Conservation (phyloP, 1,284 basidiomycete species). For the Ustilago cynodontis region DNA sequence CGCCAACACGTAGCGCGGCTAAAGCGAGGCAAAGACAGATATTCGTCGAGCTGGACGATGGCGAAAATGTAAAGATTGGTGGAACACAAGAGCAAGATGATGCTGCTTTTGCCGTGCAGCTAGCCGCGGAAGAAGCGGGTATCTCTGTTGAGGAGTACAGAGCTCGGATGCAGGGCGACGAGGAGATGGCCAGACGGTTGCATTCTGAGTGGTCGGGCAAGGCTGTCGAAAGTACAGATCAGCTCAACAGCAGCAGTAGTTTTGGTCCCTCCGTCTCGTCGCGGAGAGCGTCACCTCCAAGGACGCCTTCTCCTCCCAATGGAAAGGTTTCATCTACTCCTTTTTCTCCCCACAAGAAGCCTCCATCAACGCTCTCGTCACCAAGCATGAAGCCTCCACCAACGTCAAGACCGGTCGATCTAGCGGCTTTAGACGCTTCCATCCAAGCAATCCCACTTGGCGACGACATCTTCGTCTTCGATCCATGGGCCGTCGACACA, state of each 20-base stretch:
- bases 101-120: conserved; percentile 39
- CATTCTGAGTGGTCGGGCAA: conserved; percentile 39
- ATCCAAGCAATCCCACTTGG: conserved; percentile 61
- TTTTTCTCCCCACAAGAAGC: neutral
- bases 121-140: conserved; percentile 42
- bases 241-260: neutral
- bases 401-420: conserved; percentile 30
- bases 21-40: conserved; percentile 26
- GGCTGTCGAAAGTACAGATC: neutral
- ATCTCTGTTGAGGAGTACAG: conserved; percentile 22
- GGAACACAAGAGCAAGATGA: conserved; percentile 35
- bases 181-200: conserved; percentile 47
- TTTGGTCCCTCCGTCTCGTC: neutral
- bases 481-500: conserved; percentile 55
- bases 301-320: conserved; percentile 1
- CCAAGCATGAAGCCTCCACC: conserved; percentile 2
- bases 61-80: neutral
- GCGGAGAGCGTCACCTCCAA: neutral
- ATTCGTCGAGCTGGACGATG: neutral
- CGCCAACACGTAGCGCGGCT: conserved; percentile 12
- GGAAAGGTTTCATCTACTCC: neutral
- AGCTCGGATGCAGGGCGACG: conserved; percentile 32
- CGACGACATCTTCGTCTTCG: conserved; percentile 68
- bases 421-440: conserved; percentile 50
- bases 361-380: conserved; percentile 3